A percentile compares a stretch with the other conserved stretches of the same genome.
These are phyloP conservation scores for Debaryomyces robertsiae DNA, from an alignment of 1,139 yeast species.

Conservation along the genomic window DNA sequence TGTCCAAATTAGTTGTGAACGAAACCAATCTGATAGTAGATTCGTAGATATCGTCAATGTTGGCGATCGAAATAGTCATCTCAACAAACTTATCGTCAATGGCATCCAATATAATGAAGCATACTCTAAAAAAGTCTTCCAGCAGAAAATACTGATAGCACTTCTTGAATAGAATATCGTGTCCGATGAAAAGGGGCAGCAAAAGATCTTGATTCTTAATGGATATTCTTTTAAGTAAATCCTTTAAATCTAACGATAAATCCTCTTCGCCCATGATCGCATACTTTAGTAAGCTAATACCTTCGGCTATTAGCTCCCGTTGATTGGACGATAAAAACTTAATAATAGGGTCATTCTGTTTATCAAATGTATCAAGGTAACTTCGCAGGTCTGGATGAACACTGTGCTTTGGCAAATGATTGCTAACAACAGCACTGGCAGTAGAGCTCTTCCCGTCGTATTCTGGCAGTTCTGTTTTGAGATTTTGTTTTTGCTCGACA, in stretches of 20 bases:
- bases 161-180: slow-evolving; percentile 29
- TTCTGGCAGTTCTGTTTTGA: neutral
- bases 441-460: neutral
- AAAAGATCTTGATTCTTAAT: slow-evolving; percentile 31
- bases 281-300: slow-evolving; percentile 39
- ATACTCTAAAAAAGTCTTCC: slow-evolving; percentile 39
- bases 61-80: slow-evolving; percentile 26
- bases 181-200: slow-evolving; percentile 31
- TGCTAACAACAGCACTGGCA: too few relatives aligned
- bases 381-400: neutral
- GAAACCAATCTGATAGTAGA: slow-evolving; percentile 31
- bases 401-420: neutral
- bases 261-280: slow-evolving; percentile 45
- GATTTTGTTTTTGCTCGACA: neutral
- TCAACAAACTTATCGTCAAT: slow-evolving; percentile 27
- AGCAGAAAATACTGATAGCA: slow-evolving; percentile 28
- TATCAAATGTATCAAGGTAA: slow-evolving; percentile 21
- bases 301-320: slow-evolving; percentile 33
- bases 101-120: slow-evolving; percentile 31
- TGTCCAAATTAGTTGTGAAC: slow-evolving; percentile 34
- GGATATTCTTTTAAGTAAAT: slow-evolving; percentile 30
- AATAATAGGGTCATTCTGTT: slow-evolving; percentile 38
- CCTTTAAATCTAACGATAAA: slow-evolving; percentile 27
- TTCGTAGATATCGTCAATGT: slow-evolving; percentile 32
- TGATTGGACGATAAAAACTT: slow-evolving; percentile 37